Base-by-base conservation (phyloP, 2,329 filamentous ascomycete genomes). In the Amesomyces nigricolor region DNA sequence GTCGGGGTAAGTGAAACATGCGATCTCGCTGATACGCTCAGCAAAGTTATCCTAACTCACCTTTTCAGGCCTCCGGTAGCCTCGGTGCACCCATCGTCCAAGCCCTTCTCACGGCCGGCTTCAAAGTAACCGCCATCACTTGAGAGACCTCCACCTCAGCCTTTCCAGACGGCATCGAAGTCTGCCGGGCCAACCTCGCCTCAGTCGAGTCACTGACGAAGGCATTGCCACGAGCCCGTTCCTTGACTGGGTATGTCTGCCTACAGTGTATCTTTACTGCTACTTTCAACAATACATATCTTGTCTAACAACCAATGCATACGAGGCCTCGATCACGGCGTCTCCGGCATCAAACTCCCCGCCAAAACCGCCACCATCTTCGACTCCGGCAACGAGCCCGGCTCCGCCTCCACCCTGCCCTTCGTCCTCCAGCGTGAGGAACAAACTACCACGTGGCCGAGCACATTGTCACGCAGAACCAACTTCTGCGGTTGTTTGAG, bases 391-490 rank as follows among this genome's bases (percentile, higher is more conserved):
- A 69, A 78, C 29, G 71, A 72, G n/a, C 72, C 63, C 4, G 78
- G 78, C 61, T 76, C 75, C 4, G 61, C 73, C 0, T 79, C 74
- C 13, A 81, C 78, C n/a, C 68, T 82, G 0, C 60, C 67, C 11
- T 73, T 75, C 17, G 69, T 80, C 8, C 67, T 86, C n/a, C 70
- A 68, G 63, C 73, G 65, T 26, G 71, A 75, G 1, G 70, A 72
- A 0, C 68, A 73, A 51, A 83, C 80, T 64, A 86, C 42, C 76
- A 75, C 52, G 67, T 86, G 14, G 76, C 77, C 6, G 80, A 77
- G 3, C 78, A 83, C 57, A 74, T 73, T 26, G 75, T 76, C 0
- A 75, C 75, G 0, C 82, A 85, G 67, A 77, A 77, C 4, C 71
- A 83, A 56, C 67, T 86, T 1, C 64, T 85, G 1, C 66, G 70